Base-by-base conservation (phyloP, 306 rosid species). In the Erythrophleum fordii region DNA sequence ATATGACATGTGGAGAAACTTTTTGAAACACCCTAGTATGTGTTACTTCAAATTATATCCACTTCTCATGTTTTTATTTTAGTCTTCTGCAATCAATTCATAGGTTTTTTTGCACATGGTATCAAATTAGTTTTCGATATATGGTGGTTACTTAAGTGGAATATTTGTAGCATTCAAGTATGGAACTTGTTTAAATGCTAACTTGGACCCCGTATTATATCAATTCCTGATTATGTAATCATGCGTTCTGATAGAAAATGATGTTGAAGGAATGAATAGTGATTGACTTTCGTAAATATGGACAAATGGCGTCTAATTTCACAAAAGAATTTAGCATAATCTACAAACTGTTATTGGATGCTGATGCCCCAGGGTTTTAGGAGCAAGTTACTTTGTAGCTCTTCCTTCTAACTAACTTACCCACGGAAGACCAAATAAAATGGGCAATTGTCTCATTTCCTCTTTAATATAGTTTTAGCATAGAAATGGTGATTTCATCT, bases 311-410 rank as follows among this genome's bases (percentile, higher is more conserved):
- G 56, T 34, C 64, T 59, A 46, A 13, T 46, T 34, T 48, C 3
- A 48, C 42, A 48, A 48, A 14, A 48, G 8, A 48, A 48, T 48
- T 48, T 31, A 1, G 3, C 1, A 44, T 13, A 48, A 13, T 48
- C 52, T 48, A 14, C 52, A 12, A 48, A 11, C n/a, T 48, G 18
- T 48, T 48, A 3, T 14, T 48, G n/a, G 14, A 13, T 48, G 12
- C 16, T 67, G 55, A 66, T 51, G 64, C 53, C 10, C 46, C 70
- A 37, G 75, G 75, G 35, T 34, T 44, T 58, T 52, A 58, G 66
- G 31, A 45, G 46, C 34, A 73, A 23, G 41, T 69, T 29, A 7
- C 22, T 73, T 23, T 29, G 34, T 31, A 65, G 39, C 73, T 51
- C 11, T 64, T 35, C 16, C 53, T 20, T 64, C 8, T 13, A 44